phyloP scores from a whole-genome alignment of 2,329 filamentous ascomycete species.

The Penicillium sp. region DNA sequence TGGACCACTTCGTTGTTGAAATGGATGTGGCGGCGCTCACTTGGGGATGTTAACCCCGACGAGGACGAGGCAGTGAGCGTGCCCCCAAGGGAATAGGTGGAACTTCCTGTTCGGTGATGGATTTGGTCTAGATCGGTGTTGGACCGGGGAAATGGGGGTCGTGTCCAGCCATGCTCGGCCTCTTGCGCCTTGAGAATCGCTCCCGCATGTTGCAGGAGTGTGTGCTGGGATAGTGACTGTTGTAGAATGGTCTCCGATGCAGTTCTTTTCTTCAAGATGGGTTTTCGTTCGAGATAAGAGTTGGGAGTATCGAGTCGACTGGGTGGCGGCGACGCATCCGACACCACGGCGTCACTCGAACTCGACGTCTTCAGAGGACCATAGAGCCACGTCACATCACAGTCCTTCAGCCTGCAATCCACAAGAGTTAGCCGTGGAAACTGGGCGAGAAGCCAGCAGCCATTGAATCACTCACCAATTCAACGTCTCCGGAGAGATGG shows the following conservation, averaged over 20 bases:
- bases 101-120: conserved; percentile 60
- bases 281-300: conserved; percentile 75
- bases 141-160: conserved; percentile 57
- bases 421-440: not conserved
- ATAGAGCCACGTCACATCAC: conserved; percentile 96
- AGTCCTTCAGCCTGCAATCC: conserved; percentile 78
- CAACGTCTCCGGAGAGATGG: conserved; percentile 83
- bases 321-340: conserved; percentile 50
- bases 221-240: conserved; percentile 80
- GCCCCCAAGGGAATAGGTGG: conserved; percentile 48
- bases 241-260: conserved; percentile 96
- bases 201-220: conserved; percentile 82
- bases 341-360: conserved; percentile 50
- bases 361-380: conserved; percentile 78
- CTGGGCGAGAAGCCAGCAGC: not conserved
- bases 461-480: conserved; percentile 69
- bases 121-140: conserved; percentile 67
- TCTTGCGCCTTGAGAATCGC: conserved; percentile 82
- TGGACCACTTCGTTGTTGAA: conserved; percentile 96
- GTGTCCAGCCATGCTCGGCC: conserved; percentile 55
- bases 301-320: conserved; percentile 59
- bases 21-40: conserved; percentile 77
- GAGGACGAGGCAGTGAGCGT: conserved; percentile 65
- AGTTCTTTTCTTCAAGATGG: conserved; percentile 93
- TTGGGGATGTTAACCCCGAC: conserved; percentile 66